Base-by-base conservation (phyloP, 163 green algal genomes). In the Scenedesmus sp. region DNA sequence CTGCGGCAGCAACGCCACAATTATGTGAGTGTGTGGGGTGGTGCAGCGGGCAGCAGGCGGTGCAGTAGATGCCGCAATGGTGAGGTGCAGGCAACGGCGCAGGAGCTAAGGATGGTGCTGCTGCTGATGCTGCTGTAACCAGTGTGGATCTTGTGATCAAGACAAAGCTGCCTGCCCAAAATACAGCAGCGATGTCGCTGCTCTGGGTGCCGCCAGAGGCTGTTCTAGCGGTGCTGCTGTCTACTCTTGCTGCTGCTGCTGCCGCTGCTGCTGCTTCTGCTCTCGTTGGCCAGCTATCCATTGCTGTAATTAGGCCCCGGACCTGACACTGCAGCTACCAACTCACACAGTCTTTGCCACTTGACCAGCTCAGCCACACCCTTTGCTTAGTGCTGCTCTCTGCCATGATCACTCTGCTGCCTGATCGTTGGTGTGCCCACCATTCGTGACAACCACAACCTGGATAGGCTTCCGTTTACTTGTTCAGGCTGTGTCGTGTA, bases 281-380 rank as follows among this genome's bases (percentile, higher is more conserved):
- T 76, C 30, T 30, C 18, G 30, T 16, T n/a, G n/a, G 9, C 30
- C 30, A 76, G 65, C 65, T 18, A 7, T 18, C 26, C 65, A 76
- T 40, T 76, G 3, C 5, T 18, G 7, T 76, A 18, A 33, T 6
- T 30, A 20, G 7, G 30, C 9, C 9, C 15, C 30, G 7, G 30
- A 0, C 4, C 65, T 18, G 1, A 33, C 40, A 30, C 65, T 76
- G 30, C 30, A 76, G 30, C 65, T 22, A 24, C 0, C 7, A 18
- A 76, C 65, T 76, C 65, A 76, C 65, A 33, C 81, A 85, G n/a
- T 92, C 88, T 22, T 92, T 92, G 49, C 88, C 88, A 24, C 46
- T 86, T 3, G 33, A 72, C 88, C 88, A 92, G 33, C 65, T 86
- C n/a, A 92, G 68, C 88, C 88, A 92, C 0, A 91, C 87, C 15